Percentiles rank a stretch among this genome's conserved stretches.
Evolutionary conservation across 495 filamentous ascomycete genomes (phyloP).

Genomic region (Trichocladium antarcticum): DNA sequence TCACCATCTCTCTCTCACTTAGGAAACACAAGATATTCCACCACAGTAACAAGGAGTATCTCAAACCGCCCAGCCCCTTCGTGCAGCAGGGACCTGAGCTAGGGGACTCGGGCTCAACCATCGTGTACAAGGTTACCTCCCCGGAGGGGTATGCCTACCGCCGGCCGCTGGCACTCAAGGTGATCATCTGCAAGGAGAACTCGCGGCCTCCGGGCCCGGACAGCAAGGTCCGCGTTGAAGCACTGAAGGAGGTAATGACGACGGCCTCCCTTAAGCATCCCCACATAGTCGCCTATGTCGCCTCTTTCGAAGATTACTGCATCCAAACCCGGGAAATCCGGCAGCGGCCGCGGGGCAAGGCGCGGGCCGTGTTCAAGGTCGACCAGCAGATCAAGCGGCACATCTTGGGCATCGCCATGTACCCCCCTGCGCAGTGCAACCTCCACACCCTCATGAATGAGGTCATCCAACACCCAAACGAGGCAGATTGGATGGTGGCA

Average conservation of each 20-base stretch:
- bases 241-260: slow-evolving; percentile 23
- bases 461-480: slow-evolving; percentile 4
- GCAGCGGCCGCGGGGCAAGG: slow-evolving; percentile 1
- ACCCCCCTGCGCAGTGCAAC: slow-evolving; percentile 24
- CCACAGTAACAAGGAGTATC: slow-evolving; percentile 24
- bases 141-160: slow-evolving; percentile 16
- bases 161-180: slow-evolving; percentile 24
- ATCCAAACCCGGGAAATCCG: slow-evolving; percentile 14
- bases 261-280: slow-evolving; percentile 22
- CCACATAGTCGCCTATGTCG: slow-evolving; percentile 28
- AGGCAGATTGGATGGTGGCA: slow-evolving; percentile 12
- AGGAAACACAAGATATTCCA: slow-evolving; percentile 27
- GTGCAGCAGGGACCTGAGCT: slow-evolving; percentile 15
- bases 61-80: slow-evolving; percentile 19
- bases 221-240: slow-evolving; percentile 19
- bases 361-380: slow-evolving; percentile 6
- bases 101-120: slow-evolving; percentile 23
- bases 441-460: slow-evolving; percentile 24
- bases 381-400: slow-evolving; percentile 22
- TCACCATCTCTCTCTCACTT: slow-evolving; percentile 13
- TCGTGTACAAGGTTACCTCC: slow-evolving; percentile 21
- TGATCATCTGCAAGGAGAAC: slow-evolving; percentile 24
- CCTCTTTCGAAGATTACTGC: slow-evolving; percentile 27
- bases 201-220: slow-evolving; percentile 19
- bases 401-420: slow-evolving; percentile 29